Percentiles rank a stretch among this genome's conserved stretches.
Evolutionary conservation across 2,329 filamentous ascomycete species (phyloP).

Genomic region (Zelopaecilomyces penicillatus): DNA sequence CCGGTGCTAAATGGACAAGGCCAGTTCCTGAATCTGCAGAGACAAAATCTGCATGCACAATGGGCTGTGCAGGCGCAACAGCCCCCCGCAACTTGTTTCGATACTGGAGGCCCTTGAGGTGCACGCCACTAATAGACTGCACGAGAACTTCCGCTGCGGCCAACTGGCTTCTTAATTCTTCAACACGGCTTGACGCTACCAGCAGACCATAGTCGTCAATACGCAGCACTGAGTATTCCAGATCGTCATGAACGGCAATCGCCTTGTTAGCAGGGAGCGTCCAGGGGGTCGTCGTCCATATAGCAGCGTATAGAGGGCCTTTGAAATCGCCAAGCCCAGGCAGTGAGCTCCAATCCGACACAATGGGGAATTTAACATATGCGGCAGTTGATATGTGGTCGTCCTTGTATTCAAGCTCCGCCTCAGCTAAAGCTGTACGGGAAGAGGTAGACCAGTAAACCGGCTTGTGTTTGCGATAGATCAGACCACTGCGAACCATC

Average conservation of each 20-base stretch:
- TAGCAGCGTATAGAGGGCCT: conserved; percentile 63
- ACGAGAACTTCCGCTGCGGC: conserved; percentile 47
- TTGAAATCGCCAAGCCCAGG: conserved; percentile 30
- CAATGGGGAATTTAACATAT: conserved; percentile 72
- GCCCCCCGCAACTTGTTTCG: conserved; percentile 58
- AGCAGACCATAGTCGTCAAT: conserved; percentile 53
- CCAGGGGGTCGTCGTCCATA: conserved; percentile 99
- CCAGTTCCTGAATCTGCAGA: conserved; percentile 85
- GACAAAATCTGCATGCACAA: conserved; percentile 84
- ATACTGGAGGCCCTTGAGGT: conserved; percentile 60
- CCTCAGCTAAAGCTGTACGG: conserved; percentile 70
- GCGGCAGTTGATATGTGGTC: conserved; percentile 63
- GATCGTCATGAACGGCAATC: conserved; percentile 68
- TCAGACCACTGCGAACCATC: conserved; percentile 64
- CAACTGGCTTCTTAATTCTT: conserved; percentile 42
- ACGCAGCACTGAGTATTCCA: conserved; percentile 64
- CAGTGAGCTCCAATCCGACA: conserved; percentile 26
- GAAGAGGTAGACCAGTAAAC: conserved; percentile 84
- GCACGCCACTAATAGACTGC: conserved; percentile 51
- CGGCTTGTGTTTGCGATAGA: conserved; percentile 72
- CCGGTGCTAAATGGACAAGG: conserved; percentile 88
- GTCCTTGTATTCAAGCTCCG: conserved; percentile 77
- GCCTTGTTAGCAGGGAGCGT: conserved; percentile 88
- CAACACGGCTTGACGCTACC: conserved; percentile 62
- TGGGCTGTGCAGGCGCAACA: conserved; percentile 49